Percentiles rank a stretch among this genome's conserved stretches.
Evolutionary conservation across 768 basidiomycete species (phyloP).

Genomic region (Vararia minispora): DNA sequence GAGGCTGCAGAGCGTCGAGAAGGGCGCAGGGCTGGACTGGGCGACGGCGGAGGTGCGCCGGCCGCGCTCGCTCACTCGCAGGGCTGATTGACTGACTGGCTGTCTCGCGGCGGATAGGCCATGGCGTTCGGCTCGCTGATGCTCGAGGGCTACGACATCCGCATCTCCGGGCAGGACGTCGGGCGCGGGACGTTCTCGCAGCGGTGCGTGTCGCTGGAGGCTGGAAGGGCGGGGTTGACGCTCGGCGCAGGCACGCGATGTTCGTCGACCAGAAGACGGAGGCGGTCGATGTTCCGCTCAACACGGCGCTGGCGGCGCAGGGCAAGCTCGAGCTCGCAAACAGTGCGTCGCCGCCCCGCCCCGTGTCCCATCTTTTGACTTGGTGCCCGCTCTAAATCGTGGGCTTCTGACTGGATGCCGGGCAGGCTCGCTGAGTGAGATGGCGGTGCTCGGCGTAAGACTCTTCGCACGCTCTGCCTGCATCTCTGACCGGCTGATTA

Average conservation of each 20-base stretch:
- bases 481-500: too few relatives aligned
- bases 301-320: constrained; percentile 45
- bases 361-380: too few relatives aligned
- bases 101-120: constrained; percentile 34
- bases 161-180: constrained; percentile 90
- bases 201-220: constrained; percentile 27
- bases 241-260: constrained; percentile 63
- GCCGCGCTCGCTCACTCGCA: neutral
- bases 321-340: constrained; percentile 82
- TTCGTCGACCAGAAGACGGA: constrained; percentile 82
- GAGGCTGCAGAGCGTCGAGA: constrained; percentile 57
- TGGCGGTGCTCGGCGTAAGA: constrained; percentile 78
- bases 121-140: constrained; percentile 83
- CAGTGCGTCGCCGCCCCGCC: too few relatives aligned
- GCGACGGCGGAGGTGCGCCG: constrained; percentile 74
- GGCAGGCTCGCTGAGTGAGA: constrained; percentile 76
- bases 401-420: neutral
- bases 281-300: constrained; percentile 69
- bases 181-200: constrained; percentile 87
- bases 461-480: too few relatives aligned
- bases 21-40: constrained; percentile 72
- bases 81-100: neutral
- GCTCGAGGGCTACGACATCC: constrained; percentile 70
- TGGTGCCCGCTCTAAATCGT: neutral
- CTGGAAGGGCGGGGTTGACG: too few relatives aligned